A percentile compares a stretch with the other conserved stretches of the same genome.
These are phyloP conservation scores for Trypanosoma scelopori DNA, from an alignment of 208 protist genomes.

Conservation along the genomic window DNA sequence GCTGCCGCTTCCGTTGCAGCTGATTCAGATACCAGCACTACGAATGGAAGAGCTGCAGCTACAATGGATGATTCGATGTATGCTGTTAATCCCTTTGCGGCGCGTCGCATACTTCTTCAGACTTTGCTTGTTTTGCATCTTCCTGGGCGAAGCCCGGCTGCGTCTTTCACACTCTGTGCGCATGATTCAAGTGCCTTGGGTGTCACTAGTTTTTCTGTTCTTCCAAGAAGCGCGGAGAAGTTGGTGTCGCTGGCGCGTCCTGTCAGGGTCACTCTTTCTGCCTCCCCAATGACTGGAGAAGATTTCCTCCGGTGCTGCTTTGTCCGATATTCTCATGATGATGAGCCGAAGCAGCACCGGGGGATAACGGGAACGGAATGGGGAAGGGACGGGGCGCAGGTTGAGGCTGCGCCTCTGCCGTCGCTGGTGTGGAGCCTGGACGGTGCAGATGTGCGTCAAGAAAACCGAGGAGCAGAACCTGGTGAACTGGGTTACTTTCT, in stretches of 20 bases:
- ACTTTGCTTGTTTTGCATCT: constrained; percentile 35
- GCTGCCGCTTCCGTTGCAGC: too few relatives aligned
- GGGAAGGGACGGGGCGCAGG: not conserved
- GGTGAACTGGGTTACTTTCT: constrained; percentile 22
- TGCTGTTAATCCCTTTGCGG: constrained; percentile 12
- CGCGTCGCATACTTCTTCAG: constrained; percentile 34
- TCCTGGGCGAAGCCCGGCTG: constrained; percentile 37
- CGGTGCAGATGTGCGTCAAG: not conserved
- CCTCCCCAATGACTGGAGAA: not conserved
- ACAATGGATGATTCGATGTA: not conserved
- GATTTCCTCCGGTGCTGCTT: constrained; percentile 18
- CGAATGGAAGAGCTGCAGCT: too few relatives aligned
- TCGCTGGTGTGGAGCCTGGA: constrained; percentile 15
- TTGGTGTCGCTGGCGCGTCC: constrained; percentile 6
- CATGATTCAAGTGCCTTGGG: constrained; percentile 24
- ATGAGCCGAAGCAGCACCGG: not conserved
- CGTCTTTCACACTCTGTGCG: constrained; percentile 24
- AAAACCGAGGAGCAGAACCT: not conserved
- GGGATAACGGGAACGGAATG: not conserved
- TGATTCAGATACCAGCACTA: too few relatives aligned
- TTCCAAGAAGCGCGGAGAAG: constrained; percentile 27
- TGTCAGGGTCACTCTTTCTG: constrained; percentile 23
- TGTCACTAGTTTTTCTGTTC: constrained; percentile 26
- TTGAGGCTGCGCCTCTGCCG: not conserved
- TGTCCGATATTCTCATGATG: not conserved